Evolutionary conservation across 352 stramenopile genomes (phyloP), one percentile per base, ranked within the genome.

Genomic region (Phytophthora ramorum): DNA sequence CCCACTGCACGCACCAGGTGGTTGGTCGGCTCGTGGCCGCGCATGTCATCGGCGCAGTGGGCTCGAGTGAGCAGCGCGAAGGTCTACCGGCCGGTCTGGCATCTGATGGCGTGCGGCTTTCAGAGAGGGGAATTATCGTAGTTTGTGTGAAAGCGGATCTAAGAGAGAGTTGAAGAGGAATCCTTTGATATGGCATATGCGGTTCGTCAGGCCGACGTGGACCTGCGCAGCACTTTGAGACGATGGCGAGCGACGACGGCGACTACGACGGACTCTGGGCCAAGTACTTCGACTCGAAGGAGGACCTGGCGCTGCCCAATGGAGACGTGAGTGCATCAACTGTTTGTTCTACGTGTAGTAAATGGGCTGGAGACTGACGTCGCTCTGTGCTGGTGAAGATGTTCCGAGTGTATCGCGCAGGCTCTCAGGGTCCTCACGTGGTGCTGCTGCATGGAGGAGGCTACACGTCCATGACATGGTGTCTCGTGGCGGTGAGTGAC

Each of bases 391-490:
- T 34, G 28, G 12, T 53, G 14, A 50, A 97, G 90, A 77, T 81
- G 32, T 97, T 96, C 63, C 76, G 86, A 26, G 84, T 89, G 49
- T 97, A 96, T 66, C 71, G 71, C 35, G 83, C 87, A 34, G 90
- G 90, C 22, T 79, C 66, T 13, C 44, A 79, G 35, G 88, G 88
- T 8, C 85, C 88, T 16, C 78, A 92, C 48, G 66, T 96, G 24
- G 82, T 97, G 46, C 70, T 95, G 55, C 73, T 97, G 43, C 90
- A 97, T 58, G 90, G 90, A 38, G 88, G 83, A 17, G 90, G 90
- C 55, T 93, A 94, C 72, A 92, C 85, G 20, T 92, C 83, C 49
- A 91, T 97, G 77, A 96, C 87, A 49, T 97, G 89, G 85, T 87
- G 83, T 57, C 73, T 94, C 16, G 77, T 89, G 35, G 81, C 86